Evolutionary conservation across 768 basidiomycete species (phyloP).

Genomic region (Tylopilus sp.): DNA sequence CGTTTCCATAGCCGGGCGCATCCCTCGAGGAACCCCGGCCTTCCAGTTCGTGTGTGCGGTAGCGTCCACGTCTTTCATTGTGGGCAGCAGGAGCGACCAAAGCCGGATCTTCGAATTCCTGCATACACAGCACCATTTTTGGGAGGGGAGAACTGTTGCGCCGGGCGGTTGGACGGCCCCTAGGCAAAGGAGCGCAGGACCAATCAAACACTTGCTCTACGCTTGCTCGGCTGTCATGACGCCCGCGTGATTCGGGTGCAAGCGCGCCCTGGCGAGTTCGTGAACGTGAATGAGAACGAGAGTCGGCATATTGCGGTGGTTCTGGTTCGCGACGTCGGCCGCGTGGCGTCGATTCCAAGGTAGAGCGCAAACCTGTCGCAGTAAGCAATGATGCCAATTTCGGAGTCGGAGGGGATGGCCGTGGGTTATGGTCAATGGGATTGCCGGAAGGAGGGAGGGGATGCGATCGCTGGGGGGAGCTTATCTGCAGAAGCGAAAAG

Average conservation of each 20-base stretch:
- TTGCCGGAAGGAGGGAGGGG: constrained; percentile 43
- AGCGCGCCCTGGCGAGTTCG: constrained; percentile 27
- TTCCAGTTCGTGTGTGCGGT: constrained; percentile 52
- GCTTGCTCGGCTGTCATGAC: constrained; percentile 31
- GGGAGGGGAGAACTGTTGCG: constrained; percentile 60
- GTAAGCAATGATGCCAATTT: constrained; percentile 39
- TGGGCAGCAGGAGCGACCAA: constrained; percentile 20
- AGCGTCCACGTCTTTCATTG: constrained; percentile 48
- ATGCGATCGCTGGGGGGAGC: constrained; percentile 39
- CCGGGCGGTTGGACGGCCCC: constrained; percentile 46
- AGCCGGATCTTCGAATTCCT: constrained; percentile 32
- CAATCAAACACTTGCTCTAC: constrained; percentile 48
- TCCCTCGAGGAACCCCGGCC: constrained; percentile 38
- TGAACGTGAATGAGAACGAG: constrained; percentile 43
- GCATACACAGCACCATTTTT: constrained; percentile 40
- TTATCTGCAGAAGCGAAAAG: constrained; percentile 67
- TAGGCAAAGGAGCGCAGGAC: constrained; percentile 39
- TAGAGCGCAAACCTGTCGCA: constrained; percentile 34
- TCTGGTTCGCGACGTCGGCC: constrained; percentile 47
- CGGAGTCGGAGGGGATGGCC: constrained; percentile 60
- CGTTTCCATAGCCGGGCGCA: constrained; percentile 61
- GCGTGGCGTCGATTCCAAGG: constrained; percentile 46
- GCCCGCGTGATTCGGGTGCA: constrained; percentile 11
- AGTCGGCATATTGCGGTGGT: constrained; percentile 31
- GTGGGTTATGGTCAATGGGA: constrained; percentile 36